A percentile compares a stretch with the other conserved stretches of the same genome.
These are phyloP conservation scores for Chlorokybus atmophyticus DNA, from an alignment of 139 green algal genomes.

Conservation along the genomic window DNA sequence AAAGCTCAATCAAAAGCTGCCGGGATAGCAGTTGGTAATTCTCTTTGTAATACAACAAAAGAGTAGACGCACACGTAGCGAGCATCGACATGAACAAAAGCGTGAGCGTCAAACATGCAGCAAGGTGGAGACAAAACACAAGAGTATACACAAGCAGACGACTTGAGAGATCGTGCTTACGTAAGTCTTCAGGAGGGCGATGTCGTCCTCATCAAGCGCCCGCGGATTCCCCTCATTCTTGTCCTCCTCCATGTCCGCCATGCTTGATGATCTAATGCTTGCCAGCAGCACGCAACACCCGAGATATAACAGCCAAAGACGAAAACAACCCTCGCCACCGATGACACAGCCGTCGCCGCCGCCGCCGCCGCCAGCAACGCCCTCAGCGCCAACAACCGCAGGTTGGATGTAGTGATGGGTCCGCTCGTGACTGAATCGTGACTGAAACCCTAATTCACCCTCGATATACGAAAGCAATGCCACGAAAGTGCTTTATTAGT, in stretches of 20 bases:
- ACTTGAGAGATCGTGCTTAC: constrained; percentile 23
- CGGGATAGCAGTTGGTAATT: not conserved
- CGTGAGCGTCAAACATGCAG: not conserved
- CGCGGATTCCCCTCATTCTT: constrained; percentile 32
- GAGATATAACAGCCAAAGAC: not conserved
- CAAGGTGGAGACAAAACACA: not conserved
- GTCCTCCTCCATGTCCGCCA: constrained; percentile 3
- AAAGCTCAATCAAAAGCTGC: not conserved
- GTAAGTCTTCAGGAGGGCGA: constrained; percentile 93
- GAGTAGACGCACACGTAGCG: not conserved
- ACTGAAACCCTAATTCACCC: no score
- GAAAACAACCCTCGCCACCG: not conserved
- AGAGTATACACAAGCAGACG: not conserved
- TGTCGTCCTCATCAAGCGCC: constrained; percentile 86
- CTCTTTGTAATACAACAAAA: not conserved
- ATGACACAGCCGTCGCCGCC: not conserved
- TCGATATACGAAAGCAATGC: no score
- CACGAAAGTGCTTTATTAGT: no score
- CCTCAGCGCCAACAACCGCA: not conserved
- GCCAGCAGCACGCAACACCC: not conserved
- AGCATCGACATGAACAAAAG: constrained; percentile 5
- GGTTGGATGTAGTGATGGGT: not conserved
- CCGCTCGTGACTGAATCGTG: not conserved
- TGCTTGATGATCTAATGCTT: no score
- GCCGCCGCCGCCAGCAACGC: not conserved